Percentiles rank a stretch among this genome's conserved stretches.
phyloP scores from a whole-genome alignment of 2,329 filamentous ascomycete species.

The Penicillium sp. region DNA sequence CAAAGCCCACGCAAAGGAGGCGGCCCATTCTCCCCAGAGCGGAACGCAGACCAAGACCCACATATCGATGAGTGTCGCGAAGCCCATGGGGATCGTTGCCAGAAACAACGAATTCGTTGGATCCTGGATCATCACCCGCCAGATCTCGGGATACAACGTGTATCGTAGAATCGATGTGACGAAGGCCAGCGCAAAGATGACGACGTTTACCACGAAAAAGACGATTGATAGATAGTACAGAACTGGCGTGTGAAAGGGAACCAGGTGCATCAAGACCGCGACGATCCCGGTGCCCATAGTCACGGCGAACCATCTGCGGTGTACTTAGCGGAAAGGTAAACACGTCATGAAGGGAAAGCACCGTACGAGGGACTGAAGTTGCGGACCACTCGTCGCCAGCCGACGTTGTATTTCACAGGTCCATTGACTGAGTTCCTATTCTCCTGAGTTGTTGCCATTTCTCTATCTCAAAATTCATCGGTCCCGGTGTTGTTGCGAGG shows the following conservation, averaged over 20 bases:
- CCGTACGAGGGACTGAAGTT: constrained; percentile 58
- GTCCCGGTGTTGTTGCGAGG: neutral
- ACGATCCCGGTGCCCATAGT: constrained; percentile 70
- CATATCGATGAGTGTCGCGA: constrained; percentile 64
- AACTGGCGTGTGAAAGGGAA: constrained; percentile 61
- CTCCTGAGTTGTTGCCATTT: neutral
- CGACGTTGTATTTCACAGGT: constrained; percentile 19
- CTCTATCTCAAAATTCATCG: neutral
- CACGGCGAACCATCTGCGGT: constrained; percentile 55
- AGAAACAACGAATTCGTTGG: constrained; percentile 64
- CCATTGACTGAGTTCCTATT: neutral
- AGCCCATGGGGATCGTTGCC: constrained; percentile 63
- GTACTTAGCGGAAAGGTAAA: neutral
- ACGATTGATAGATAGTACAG: constrained; percentile 59
- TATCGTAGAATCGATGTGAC: constrained; percentile 60
- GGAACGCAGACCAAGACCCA: constrained; percentile 57
- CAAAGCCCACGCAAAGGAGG: constrained; percentile 46
- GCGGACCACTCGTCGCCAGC: constrained; percentile 45
- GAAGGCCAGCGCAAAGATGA: constrained; percentile 57
- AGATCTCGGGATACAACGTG: constrained; percentile 61
- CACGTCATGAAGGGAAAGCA: neutral
- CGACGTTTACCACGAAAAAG: constrained; percentile 61
- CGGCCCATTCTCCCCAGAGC: constrained; percentile 56
- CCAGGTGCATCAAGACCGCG: constrained; percentile 59
- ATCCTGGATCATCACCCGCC: constrained; percentile 62